These are phyloP conservation scores for Claviceps africana DNA, from an alignment of 2,329 filamentous ascomycete genomes.

Conservation along the genomic window DNA sequence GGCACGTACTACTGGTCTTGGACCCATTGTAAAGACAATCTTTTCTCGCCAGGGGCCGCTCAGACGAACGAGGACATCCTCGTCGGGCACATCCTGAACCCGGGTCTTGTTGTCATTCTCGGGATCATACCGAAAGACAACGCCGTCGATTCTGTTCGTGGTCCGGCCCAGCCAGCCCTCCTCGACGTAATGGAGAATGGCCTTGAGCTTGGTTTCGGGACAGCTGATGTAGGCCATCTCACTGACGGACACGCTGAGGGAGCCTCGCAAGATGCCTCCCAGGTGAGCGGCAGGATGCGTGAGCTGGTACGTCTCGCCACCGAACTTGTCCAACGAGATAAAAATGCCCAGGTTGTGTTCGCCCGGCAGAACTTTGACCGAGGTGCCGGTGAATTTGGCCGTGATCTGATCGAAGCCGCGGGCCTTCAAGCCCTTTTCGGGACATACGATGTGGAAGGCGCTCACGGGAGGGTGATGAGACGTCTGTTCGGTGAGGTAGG, in stretches of 20 bases:
- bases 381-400: conserved; percentile 94
- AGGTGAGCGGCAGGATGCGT: conserved; percentile 90
- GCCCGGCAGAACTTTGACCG: conserved; percentile 78
- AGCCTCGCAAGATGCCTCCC: conserved; percentile 73
- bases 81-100: conserved; percentile 75
- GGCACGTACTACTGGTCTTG: conserved; percentile 45
- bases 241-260: conserved; percentile 79
- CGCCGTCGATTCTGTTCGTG: conserved; percentile 81
- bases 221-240: conserved; percentile 84
- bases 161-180: conserved; percentile 88
- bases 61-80: conserved; percentile 69
- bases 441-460: conserved; percentile 86
- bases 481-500: conserved; percentile 93
- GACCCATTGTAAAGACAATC: conserved; percentile 45
- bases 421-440: conserved; percentile 75
- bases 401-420: conserved; percentile 91
- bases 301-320: conserved; percentile 85
- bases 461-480: conserved; percentile 96
- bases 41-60: conserved; percentile 76
- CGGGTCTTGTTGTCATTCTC: conserved; percentile 66
- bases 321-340: conserved; percentile 64
- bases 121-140: conserved; percentile 82
- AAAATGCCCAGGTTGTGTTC: conserved; percentile 95
- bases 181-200: conserved; percentile 82
- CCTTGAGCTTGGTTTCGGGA: conserved; percentile 79